Evolutionary conservation across 169 alveolate genomes (phyloP), one percentile per base, ranked within the genome.

Genomic region (Miamiensis avidus): DNA sequence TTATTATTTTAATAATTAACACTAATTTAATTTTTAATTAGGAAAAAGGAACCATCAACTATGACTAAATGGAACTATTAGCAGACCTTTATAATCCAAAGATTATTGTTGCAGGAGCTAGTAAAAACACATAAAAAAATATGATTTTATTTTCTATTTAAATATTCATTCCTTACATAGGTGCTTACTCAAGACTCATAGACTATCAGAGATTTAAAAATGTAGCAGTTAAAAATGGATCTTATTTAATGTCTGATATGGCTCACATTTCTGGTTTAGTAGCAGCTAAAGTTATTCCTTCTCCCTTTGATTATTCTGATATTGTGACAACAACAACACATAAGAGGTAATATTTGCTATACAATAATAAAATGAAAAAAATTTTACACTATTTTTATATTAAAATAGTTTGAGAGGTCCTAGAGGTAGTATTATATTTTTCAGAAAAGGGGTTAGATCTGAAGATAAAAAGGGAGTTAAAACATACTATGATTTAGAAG

Each of bases 281-380:
- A 31, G 99, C 99, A 29, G 99, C 99, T 15, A 95, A 92, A 20
- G 93, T 89, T 30, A 94, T 96, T 81, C 98, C 98, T 1, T 94
- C 98, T 25, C 99, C 97, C n/a, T 94, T 94, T 74, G 93, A 91
- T 30, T 91, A 97, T 89, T 97, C 98, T 65, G 98, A 99, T 88
- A 98, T 98, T n/a, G 99, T 99, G 65, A 98, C 99, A 29, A 98
- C 99, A n/a, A 98, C 99, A 25, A 99, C 99, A 95, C 99, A 97
- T 87, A 98, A 98, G 91, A 95, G 87, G 89, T 85, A 78, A 1
- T 74, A 4, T 26, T 4, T 31, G 0, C 29, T 0, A 11, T 49
- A 20, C 31, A 25, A 34, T 0, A 77, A 30, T 31, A 31, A 0
- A 49, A 49, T 49, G 69, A 0, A 49, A 0, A 29, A 29, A 0